Evolutionary conservation across 2,329 filamentous ascomycete species (phyloP).

Genomic region (Aspergillus jensenii): DNA sequence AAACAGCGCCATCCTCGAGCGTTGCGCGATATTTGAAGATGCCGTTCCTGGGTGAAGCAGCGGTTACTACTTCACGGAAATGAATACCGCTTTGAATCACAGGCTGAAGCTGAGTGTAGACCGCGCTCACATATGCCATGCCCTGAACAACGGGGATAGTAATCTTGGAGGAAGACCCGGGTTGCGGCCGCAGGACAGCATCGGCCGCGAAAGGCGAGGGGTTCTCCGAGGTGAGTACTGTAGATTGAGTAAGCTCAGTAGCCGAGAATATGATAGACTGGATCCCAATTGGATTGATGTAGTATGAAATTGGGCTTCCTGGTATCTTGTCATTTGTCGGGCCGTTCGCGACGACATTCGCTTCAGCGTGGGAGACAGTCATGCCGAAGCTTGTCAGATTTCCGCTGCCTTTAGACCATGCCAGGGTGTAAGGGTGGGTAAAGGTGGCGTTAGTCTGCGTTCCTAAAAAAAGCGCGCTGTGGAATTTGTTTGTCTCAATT

Average conservation of each 20-base stretch:
- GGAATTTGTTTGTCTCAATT: constrained; percentile 60
- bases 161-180: constrained; percentile 59
- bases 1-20: constrained; percentile 70
- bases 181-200: constrained; percentile 63
- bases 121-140: constrained; percentile 79
- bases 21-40: constrained; percentile 74
- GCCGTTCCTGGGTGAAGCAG: constrained; percentile 57
- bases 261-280: constrained; percentile 81
- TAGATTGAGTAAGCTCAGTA: constrained; percentile 64
- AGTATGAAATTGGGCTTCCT: constrained; percentile 65
- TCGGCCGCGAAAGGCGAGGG: constrained; percentile 61
- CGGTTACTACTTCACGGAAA: constrained; percentile 64
- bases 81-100: constrained; percentile 72
- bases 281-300: constrained; percentile 77
- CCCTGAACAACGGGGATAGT: constrained; percentile 85
- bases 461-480: constrained; percentile 76
- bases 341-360: constrained; percentile 67
- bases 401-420: constrained; percentile 66
- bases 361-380: constrained; percentile 71
- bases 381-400: constrained; percentile 72
- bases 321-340: constrained; percentile 52
- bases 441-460: constrained; percentile 69
- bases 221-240: constrained; percentile 55
- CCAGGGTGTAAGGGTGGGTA: constrained; percentile 71
- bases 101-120: constrained; percentile 71